Base-by-base conservation (phyloP, 768 basidiomycete species). In the Rhodotorula sphaerocarpa region DNA sequence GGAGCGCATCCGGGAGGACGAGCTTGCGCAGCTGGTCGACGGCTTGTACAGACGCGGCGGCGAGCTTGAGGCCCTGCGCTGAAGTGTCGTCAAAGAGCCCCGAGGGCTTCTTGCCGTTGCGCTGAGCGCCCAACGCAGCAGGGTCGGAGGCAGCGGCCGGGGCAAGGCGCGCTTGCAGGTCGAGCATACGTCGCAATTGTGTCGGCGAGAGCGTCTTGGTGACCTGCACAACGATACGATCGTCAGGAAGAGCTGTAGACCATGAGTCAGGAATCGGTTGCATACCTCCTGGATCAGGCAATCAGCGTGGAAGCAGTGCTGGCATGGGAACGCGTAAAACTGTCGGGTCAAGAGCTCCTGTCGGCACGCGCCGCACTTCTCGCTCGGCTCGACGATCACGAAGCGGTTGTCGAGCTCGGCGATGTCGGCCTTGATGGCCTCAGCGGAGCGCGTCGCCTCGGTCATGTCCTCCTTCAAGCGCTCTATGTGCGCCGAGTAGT, bases 311-410 rank as follows among this genome's bases (percentile, higher is more conserved):
- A 97, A 97, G 21, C 84, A 83, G 75, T 99, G 95, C 71, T 91
- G 89, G 76, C 95, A 97, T 47, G 95, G 95, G 77, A 99, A 99
- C 50, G 93, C 90, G 75, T 99, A 99, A 75, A 96, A 97, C 72
- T 96, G 93, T 68, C 93, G 79, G 28, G 84, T 86, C 56, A 96
- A 76, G 54, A 99, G 79, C 41, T 84, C 78, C 65, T 82, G 80
- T 12, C 82, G 81, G 76, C 95, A 97, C 33, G 80, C 80, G 16
- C 87, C 85, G 72, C 95, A 97, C 70, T 82, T 83, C 70, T 96
- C 95, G 65, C 83, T 83, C 12, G 84, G 81, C 66, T 93, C 88
- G 56, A 97, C 84, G 1, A 91, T 92, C 57, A 97, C 84, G 75
- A 96, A 96, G 27, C 95, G 86, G 69, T 83, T 86, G 74, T 84